These are phyloP conservation scores for Colletotrichum sidae DNA, from an alignment of 2,329 filamentous ascomycete species.

Conservation along the genomic window DNA sequence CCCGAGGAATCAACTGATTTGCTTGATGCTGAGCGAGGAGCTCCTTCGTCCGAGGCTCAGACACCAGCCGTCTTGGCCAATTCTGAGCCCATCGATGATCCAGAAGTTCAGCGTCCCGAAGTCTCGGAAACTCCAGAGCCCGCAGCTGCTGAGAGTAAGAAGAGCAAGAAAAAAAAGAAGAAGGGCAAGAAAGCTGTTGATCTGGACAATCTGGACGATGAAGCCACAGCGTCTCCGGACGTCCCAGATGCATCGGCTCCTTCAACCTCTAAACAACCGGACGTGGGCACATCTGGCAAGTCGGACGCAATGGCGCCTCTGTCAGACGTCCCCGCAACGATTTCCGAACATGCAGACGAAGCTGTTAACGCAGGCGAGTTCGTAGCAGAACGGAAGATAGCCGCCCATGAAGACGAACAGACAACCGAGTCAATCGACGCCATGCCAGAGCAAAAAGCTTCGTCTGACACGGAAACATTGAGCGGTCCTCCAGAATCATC, in stretches of 20 bases:
- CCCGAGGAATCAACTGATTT: conserved; percentile 1
- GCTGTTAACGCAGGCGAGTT: too few species aligned
- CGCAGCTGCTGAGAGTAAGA: conserved; percentile 40
- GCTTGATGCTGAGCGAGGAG: conserved; percentile 23
- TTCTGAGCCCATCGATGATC: neutral
- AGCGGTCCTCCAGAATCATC: too few species aligned
- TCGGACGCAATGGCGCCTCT: neutral
- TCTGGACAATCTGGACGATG: conserved; percentile 2
- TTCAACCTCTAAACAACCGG: neutral
- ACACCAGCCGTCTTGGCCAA: too few species aligned
- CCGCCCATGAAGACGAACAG: too few species aligned
- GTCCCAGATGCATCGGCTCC: neutral
- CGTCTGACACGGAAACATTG: too few species aligned
- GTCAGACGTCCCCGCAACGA: neutral
- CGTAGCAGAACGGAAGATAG: too few species aligned
- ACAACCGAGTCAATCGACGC: too few species aligned
- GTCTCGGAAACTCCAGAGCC: neutral
- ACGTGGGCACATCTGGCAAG: neutral
- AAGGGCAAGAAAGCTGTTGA: conserved; percentile 36
- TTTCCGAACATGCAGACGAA: too few species aligned
- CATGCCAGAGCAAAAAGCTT: too few species aligned
- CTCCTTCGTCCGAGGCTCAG: conserved; percentile 30
- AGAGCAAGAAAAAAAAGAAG: conserved; percentile 53
- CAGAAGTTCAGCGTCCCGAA: conserved; percentile 14
- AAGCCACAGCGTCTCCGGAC: neutral